These are phyloP conservation scores for Coleophoma cylindrospora DNA, from an alignment of 2,329 filamentous ascomycete genomes.

Conservation along the genomic window DNA sequence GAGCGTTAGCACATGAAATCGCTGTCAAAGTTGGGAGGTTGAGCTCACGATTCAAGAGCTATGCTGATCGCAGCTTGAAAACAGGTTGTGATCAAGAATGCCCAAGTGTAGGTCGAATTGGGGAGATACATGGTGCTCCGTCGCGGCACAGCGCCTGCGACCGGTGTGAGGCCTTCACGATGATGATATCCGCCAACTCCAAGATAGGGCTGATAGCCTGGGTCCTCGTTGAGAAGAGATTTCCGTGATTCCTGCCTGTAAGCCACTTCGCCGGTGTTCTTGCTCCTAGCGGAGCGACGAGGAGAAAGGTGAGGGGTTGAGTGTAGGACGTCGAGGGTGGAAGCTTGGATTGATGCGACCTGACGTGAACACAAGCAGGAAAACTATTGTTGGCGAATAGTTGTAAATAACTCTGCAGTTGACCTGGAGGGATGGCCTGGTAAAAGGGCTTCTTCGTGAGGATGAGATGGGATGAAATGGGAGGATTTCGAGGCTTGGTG, in stretches of 20 bases:
- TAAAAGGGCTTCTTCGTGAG: too few species aligned
- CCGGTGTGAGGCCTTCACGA: slow-evolving; percentile 22
- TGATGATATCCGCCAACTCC: slow-evolving; percentile 26
- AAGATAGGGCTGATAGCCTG: slow-evolving; percentile 27
- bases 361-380: not conserved
- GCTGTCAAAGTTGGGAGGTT: slow-evolving; percentile 12
- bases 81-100: slow-evolving; percentile 70
- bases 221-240: slow-evolving; percentile 36
- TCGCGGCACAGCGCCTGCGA: slow-evolving; percentile 19
- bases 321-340: not conserved
- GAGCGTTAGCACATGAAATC: slow-evolving; percentile 1
- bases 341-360: not conserved
- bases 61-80: slow-evolving; percentile 77
- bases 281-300: slow-evolving; percentile 14
- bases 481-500: too few species aligned
- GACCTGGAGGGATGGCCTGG: not conserved
- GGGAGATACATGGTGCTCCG: slow-evolving; percentile 65
- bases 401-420: not conserved
- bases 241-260: slow-evolving; percentile 39
- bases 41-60: slow-evolving; percentile 77
- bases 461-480: too few species aligned
- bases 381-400: not conserved
- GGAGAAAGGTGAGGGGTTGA: slow-evolving; percentile 11
- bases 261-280: slow-evolving; percentile 38
- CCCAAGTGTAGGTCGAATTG: slow-evolving; percentile 81